These are phyloP conservation scores for Coccomyxa sp. DNA, from an alignment of 139 green algal species.

Conservation along the genomic window DNA sequence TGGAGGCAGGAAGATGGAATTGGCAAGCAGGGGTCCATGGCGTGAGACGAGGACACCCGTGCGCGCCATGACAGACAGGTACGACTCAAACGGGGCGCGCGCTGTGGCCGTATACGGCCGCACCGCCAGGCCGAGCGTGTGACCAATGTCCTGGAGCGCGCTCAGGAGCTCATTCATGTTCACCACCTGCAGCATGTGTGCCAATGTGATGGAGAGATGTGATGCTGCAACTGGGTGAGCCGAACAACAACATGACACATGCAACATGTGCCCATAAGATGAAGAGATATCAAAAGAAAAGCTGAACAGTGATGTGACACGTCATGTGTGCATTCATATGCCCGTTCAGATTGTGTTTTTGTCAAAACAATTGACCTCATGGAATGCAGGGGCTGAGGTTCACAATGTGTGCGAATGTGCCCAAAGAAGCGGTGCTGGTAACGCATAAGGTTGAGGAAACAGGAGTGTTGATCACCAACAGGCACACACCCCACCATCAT, in stretches of 20 bases:
- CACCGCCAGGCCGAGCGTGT: slow-evolving; percentile 22
- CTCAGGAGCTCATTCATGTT: slow-evolving; percentile 32
- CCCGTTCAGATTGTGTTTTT: too few species aligned
- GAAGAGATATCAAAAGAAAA: too few species aligned
- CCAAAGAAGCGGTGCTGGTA: too few species aligned
- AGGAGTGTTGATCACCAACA: too few species aligned
- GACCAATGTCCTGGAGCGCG: slow-evolving; percentile 39
- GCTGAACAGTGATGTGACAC: too few species aligned
- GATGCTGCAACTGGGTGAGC: not conserved
- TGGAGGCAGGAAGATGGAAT: slow-evolving; percentile 56
- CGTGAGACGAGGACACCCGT: slow-evolving; percentile 68
- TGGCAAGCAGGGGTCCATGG: slow-evolving; percentile 66
- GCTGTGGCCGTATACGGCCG: slow-evolving; percentile 37
- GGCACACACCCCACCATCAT: too few species aligned
- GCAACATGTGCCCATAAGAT: too few species aligned
- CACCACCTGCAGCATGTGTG: slow-evolving; percentile 15
- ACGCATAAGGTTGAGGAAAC: too few species aligned
- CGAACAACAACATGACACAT: not conserved
- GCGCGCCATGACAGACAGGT: slow-evolving; percentile 49
- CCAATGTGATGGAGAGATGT: not conserved
- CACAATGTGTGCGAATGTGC: too few species aligned
- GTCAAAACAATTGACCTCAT: too few species aligned
- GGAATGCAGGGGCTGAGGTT: too few species aligned
- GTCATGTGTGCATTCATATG: too few species aligned
- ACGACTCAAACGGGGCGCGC: slow-evolving; percentile 56